Evolutionary conservation across 768 basidiomycete genomes (phyloP).

Genomic region (Lactarius deliciosus): DNA sequence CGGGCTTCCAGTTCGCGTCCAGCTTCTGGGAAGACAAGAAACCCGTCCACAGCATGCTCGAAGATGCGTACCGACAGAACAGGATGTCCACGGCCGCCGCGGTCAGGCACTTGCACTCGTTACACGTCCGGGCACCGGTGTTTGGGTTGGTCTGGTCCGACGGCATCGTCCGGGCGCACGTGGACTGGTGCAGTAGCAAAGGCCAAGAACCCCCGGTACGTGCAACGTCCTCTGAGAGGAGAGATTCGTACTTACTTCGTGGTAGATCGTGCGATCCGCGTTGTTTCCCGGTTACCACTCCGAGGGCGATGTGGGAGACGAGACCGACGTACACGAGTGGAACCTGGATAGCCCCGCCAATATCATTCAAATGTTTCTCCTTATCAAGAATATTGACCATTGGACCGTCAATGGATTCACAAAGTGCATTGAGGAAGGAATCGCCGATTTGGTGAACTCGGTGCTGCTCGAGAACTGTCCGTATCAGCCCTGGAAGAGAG

Average conservation of each 20-base stretch:
- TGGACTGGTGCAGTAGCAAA: constrained; percentile 49
- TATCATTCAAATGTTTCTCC: constrained; percentile 50
- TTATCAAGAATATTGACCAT: constrained; percentile 51
- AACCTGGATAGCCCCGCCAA: constrained; percentile 44
- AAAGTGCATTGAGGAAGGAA: constrained; percentile 41
- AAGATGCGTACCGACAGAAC: constrained; percentile 58
- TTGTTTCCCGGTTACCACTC: constrained; percentile 40
- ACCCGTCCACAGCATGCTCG: constrained; percentile 47
- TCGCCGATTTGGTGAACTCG: constrained; percentile 39
- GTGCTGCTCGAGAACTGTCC: constrained; percentile 37
- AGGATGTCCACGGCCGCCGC: constrained; percentile 53
- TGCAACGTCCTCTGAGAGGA: background rate
- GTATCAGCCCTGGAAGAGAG: constrained; percentile 52
- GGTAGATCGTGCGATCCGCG: constrained; percentile 50
- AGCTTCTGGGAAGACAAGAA: constrained; percentile 64
- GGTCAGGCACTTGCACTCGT: constrained; percentile 50
- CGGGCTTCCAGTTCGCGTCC: constrained; percentile 54
- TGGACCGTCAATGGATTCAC: constrained; percentile 51
- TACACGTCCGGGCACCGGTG: constrained; percentile 47
- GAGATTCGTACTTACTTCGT: background rate
- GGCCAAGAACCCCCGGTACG: constrained; percentile 17
- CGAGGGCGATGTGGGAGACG: constrained; percentile 29
- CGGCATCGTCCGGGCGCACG: constrained; percentile 51
- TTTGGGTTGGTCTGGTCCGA: constrained; percentile 57
- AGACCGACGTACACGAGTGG: constrained; percentile 49